Conservation (phyloP, 1,139 yeast genomes). For the Arxiozyma heterogenica region DNA sequence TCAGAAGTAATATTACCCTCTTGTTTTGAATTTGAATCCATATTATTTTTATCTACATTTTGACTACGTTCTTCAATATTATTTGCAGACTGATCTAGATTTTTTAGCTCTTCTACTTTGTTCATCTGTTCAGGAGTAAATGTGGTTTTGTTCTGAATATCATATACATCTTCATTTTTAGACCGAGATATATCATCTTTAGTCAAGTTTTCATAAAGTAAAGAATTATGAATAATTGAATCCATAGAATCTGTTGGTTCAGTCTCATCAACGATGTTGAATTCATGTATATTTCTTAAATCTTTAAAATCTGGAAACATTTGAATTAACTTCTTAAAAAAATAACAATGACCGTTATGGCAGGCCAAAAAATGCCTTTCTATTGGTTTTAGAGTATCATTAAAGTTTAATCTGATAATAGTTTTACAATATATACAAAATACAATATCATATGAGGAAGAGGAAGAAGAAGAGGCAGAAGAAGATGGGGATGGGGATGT, state of each 20-base stretch:
- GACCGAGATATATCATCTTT: not conserved
- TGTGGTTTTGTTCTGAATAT: not conserved
- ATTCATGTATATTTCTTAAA: not conserved
- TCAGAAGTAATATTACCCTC: not conserved
- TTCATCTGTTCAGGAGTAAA: not conserved
- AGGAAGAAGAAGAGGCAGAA: no score
- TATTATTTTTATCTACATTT: no score
- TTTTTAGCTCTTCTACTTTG: not conserved
- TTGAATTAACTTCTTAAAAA: constrained; percentile 12
- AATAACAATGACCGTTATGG: constrained; percentile 20
- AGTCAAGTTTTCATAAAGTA: constrained; percentile 1
- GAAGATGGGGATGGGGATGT: not conserved
- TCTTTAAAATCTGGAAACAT: not conserved
- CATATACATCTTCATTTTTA: not conserved
- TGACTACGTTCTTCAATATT: not conserved
- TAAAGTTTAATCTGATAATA: not conserved
- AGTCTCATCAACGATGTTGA: constrained; percentile 2
- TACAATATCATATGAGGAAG: constrained; percentile 9
- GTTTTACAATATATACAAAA: constrained; percentile 23
- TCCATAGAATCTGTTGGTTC: constrained; percentile 1
- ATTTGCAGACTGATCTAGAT: not conserved
- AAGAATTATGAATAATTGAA: constrained; percentile 6
- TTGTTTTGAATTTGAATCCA: not conserved
- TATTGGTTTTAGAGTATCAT: constrained; percentile 6
- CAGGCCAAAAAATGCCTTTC: constrained; percentile 15